phyloP scores from a whole-genome alignment of 106 monocot genomes.

The Dendrobium catenatum region DNA sequence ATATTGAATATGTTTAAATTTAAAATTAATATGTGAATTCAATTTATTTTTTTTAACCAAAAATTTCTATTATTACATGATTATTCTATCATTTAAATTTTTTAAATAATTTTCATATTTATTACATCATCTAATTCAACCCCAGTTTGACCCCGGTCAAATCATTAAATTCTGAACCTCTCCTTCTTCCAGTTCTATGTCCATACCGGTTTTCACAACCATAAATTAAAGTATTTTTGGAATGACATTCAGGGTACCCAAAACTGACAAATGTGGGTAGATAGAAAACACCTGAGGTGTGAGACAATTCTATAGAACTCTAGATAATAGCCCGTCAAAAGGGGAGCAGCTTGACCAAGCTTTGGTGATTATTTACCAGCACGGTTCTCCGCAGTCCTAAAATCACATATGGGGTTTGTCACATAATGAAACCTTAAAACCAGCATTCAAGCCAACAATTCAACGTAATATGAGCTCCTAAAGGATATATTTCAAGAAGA shows the following conservation, averaged over 20 bases:
- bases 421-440: neutral
- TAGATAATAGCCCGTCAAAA: too few species aligned
- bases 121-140: too few species aligned
- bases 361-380: neutral
- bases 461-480: neutral
- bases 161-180: too few species aligned
- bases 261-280: neutral
- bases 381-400: neutral
- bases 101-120: too few species aligned
- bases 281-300: too few species aligned
- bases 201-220: neutral
- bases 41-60: too few species aligned
- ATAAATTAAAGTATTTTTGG: neutral
- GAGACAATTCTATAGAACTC: too few species aligned
- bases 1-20: too few species aligned
- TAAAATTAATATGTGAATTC: too few species aligned
- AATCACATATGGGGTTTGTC: neutral
- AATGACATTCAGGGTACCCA: neutral
- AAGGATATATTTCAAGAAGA: neutral
- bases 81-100: too few species aligned
- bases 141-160: too few species aligned
- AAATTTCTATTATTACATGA: too few species aligned
- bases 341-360: neutral
- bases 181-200: neutral
- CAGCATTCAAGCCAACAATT: constrained; percentile 1